A percentile compares a stretch with the other conserved stretches of the same genome.
phyloP scores from a whole-genome alignment of 768 basidiomycete species.

The Suillus weaverae region DNA sequence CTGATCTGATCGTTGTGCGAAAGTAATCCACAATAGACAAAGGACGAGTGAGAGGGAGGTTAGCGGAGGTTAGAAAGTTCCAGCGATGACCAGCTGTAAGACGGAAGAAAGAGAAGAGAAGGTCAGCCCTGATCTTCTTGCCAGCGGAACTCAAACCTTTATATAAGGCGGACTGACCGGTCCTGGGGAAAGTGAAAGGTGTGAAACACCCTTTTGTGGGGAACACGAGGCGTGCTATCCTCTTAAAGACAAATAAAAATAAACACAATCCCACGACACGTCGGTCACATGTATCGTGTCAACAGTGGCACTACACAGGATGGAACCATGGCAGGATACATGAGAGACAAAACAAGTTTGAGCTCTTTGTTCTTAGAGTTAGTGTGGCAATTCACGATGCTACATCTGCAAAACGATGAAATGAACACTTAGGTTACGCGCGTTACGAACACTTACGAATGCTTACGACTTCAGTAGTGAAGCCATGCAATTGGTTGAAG shows the following conservation, averaged over 20 bases:
- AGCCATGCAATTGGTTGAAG: too few relatives aligned
- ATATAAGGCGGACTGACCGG: slow-evolving; percentile 6
- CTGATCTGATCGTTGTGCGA: not conserved
- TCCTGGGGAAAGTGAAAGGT: slow-evolving; percentile 4
- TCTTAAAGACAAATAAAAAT: not conserved
- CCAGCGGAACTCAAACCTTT: slow-evolving; percentile 5
- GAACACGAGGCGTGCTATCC: slow-evolving; percentile 4
- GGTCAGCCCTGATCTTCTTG: not conserved
- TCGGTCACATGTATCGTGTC: slow-evolving; percentile 2
- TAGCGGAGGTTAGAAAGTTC: not conserved
- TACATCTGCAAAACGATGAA: too few relatives aligned
- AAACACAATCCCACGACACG: slow-evolving; percentile 3
- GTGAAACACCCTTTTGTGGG: slow-evolving; percentile 6
- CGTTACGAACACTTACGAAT: too few relatives aligned
- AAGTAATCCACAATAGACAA: not conserved
- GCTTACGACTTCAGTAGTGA: too few relatives aligned
- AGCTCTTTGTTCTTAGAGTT: not conserved
- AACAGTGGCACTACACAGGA: too few relatives aligned
- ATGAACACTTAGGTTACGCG: too few relatives aligned
- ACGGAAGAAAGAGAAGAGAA: slow-evolving; percentile 7
- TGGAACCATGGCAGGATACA: not conserved
- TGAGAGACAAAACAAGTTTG: not conserved
- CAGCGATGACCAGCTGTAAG: slow-evolving; percentile 4
- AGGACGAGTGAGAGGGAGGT: not conserved
- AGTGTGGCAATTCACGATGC: not conserved